Base-by-base conservation (phyloP, 2,329 filamentous ascomycete genomes). In the Diaporthe helianthi region DNA sequence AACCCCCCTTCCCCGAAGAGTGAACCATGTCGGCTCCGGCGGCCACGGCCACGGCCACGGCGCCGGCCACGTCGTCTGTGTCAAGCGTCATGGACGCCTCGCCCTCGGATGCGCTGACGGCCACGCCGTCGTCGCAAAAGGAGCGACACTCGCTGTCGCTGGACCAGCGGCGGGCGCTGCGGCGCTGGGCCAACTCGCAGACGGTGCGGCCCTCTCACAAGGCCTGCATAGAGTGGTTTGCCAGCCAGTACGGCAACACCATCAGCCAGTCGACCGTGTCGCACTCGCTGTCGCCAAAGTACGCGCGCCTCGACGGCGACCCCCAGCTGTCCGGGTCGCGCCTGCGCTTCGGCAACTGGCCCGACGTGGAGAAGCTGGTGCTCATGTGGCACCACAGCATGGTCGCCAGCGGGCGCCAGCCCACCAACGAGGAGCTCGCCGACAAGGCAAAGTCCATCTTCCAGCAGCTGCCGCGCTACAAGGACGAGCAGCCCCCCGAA, bases 191-290 rank as follows among this genome's bases (percentile, higher is more conserved):
- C 29, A 86, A 86, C 73, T 80, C 80, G 49, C 87, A 89, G 75
- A 78, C 83, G 17, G 82, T 85, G 31, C 84, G 87, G 2, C 87
- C 87, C 8, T 87, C 85, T 31, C 87, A 89, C 78, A 87, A 87
- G 78, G 83, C 85, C 41, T 89, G 87, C 80, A 89, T 89, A 75
- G 86, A 89, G 75, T 89, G 87, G 87, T 89, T 89, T 79, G 84
- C 81, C 73, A 76, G 76, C 67, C 83, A 88, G 76, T 89, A 87
- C 75, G 84, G 85, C 76, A 86, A 88, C 76, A 83, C 84, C 73
- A 89, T 89, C 74, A 88, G 86, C 75, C 87, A 89, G 78, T 89
- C 86, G 19, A 89, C 87, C 74, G 87, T 89, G 52, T 89, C 86
- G 55, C 87, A 89, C 76, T 89, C 86, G 24, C 80, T 89, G 44